Evolutionary conservation across 2,329 filamentous ascomycete genomes (phyloP), one percentile per base, ranked within the genome.

Genomic region (Nannizziopsis arthrosporioides): DNA sequence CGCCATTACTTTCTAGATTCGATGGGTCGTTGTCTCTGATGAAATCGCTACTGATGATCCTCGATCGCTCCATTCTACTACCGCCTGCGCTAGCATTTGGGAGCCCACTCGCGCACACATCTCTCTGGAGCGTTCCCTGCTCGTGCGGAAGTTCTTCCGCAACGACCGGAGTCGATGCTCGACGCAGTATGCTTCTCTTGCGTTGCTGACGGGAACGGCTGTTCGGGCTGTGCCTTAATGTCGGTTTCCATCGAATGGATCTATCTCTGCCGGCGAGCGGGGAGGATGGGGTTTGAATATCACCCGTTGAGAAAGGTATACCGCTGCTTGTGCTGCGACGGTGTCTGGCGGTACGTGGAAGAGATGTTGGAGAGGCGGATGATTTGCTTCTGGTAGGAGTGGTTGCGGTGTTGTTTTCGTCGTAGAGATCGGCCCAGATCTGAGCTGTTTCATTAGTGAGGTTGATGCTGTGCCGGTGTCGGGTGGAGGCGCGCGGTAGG

Each of bases 381-480:
- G 43, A 34, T n/a, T 15, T 15, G 34, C 35, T 32, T n/a, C 51
- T 36, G 10, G 34, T 34, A 17, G 31, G 46, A 11, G 22, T 22
- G 15, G 46, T 50, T 27, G 49, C 52, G 17, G 63, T 63, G 49
- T 61, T 59, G 17, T 78, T 75, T 36, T 83, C 79, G 57, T 94
- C 88, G 59, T 92, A 82, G 11, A 94, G 73, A 62, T 93, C 87
- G 48, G 81, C 84, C 88, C 87, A 94, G 30, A 94, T 92, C 57
- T 92, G 85, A 32, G 80, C 80, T 1, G 78, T 77, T 61, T 92
- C 84, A 49, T 72, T 77, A 78, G 46, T 78, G 61, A 63, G 61
- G 35, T 69, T 73, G 14, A 72, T 74, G 55, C 71, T 72, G 58
- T 71, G 73, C 49, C 69, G 70, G 43, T 56, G 55, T 17, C 58